Evolutionary conservation across 2,329 filamentous ascomycete genomes (phyloP), one percentile per base, ranked within the genome.

Genomic region (Colletotrichum sp.): DNA sequence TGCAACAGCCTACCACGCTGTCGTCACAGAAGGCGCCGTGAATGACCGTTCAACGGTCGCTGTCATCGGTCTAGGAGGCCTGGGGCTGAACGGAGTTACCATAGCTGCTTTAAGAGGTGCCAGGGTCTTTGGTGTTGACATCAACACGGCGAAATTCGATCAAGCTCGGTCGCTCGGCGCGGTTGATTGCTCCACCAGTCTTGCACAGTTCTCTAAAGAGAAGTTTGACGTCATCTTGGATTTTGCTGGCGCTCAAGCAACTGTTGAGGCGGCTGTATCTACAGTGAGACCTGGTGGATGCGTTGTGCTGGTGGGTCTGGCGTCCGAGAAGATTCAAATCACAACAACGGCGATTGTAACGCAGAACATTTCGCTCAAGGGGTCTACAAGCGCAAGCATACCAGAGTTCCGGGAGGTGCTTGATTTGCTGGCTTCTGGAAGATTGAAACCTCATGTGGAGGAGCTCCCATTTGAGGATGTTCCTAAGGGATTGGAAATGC

Each of bases 21-120:
- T 75, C 3, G 75, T 82, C 52, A 9, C 75, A 4, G 75, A 75
- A 52, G 75, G 75, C 18, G 13, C 15, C 0, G 63, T 76, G 6
- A 62, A 24, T 5, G n/a, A 8, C 5, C 13, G 18, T 3, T 12
- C 30, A 8, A 74, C 66, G 2, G 52, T 70, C 13, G 64, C 39
- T 4, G 62, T 76, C 18, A 70, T 76, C 52, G 75, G 75, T 4
- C 75, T 76, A 15, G 75, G 71, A 21, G 75, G 75, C 4, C 39
- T 76, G 4, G 71, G 75, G 1, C 55, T 74, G 28, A 76, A 74
- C 24, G 71, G 75, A 13, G 66, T 76, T 9, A 62, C 75, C 10
- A 24, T 76, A 24, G 71, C 71, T 1, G 75, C 60, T 6, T 24
- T 59, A 6, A 71, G 49, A 5, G 71, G 75, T 7, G 75, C 71